Evolutionary conservation across 176 grass and related monocot species (phyloP).

Genomic region (Zea mays): Zm-B73-REFERENCE-NAM-5.0 NC_050096.1:302137501-302138000

Average conservation of each 20-base stretch:
- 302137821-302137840: no score
- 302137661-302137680: slow-evolving; percentile 11
- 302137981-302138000: no score
- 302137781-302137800: no score
- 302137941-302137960: no score
- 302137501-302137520: no score
- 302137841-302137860: no score
- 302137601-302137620: background rate
- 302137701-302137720: background rate
- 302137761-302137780: background rate
- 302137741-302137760: background rate
- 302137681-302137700: slow-evolving; percentile 5
- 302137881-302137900: no score
- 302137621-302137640: background rate
- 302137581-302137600: background rate
- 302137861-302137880: no score
- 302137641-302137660: background rate
- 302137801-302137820: no score
- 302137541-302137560: slow-evolving; percentile 47
- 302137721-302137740: slow-evolving; percentile 28
- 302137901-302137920: no score
- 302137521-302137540: slow-evolving; percentile 18
- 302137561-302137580: background rate
- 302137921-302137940: no score
- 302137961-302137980: no score